These are phyloP conservation scores for Ajuga reptans DNA, from an alignment of 305 asterid species.

Conservation along the genomic window DNA sequence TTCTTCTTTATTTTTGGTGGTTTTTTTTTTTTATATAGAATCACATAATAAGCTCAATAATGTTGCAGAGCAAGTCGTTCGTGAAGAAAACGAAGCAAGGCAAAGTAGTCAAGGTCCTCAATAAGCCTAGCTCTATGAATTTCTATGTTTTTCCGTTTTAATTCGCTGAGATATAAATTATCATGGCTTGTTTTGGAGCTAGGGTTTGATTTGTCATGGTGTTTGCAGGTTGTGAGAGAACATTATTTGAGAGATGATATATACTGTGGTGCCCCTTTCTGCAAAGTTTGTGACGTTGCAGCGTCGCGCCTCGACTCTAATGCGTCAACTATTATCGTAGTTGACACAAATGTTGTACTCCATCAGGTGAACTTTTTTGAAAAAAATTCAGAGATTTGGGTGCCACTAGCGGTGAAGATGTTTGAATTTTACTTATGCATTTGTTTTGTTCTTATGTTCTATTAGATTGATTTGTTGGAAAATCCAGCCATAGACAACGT, in stretches of 20 bases:
- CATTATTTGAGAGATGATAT: conserved; percentile 90
- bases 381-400: neutral
- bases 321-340: conserved; percentile 45
- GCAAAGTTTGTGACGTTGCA: conserved; percentile 55
- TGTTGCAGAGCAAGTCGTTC: conserved; percentile 78
- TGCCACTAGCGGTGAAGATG: neutral
- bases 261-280: conserved; percentile 75
- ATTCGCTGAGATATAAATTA: neutral
- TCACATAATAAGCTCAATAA: conserved; percentile 22
- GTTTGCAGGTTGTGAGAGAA: conserved; percentile 70
- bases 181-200: neutral
- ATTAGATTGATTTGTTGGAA: conserved; percentile 90
- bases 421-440: conserved; percentile 6
- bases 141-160: neutral
- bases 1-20: too few species aligned
- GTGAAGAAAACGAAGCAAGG: conserved; percentile 79
- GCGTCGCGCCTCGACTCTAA: conserved; percentile 48
- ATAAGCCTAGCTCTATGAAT: neutral
- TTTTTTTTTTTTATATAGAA: too few species aligned
- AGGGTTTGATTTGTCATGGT: conserved; percentile 19
- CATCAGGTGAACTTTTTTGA: conserved; percentile 49
- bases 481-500: conserved; percentile 84
- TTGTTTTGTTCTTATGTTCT: conserved; percentile 1
- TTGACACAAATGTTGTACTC: conserved; percentile 91
- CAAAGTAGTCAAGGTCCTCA: conserved; percentile 56